These are phyloP conservation scores for Populus tomentosa DNA, from an alignment of 441 rosid species.

Conservation along the genomic window DNA sequence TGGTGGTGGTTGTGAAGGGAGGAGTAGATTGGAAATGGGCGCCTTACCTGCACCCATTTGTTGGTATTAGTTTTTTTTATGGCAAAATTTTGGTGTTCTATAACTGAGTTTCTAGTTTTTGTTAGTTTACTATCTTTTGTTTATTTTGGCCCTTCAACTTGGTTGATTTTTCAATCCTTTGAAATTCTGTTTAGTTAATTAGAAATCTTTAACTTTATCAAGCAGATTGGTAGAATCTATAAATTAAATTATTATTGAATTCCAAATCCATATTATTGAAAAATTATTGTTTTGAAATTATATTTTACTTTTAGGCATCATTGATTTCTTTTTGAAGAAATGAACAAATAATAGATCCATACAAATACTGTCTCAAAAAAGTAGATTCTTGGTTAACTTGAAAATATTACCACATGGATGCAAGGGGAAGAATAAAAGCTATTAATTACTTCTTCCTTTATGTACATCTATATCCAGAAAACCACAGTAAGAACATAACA, in stretches of 20 bases:
- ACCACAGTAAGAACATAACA: background rate
- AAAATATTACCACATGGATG: background rate
- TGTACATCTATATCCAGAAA: background rate
- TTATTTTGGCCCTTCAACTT: background rate
- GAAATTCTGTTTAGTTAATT: too few relatives aligned
- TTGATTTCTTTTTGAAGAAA: background rate
- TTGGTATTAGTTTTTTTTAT: background rate
- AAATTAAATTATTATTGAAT: too few relatives aligned
- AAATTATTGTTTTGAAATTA: too few relatives aligned
- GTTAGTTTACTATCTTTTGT: too few relatives aligned
- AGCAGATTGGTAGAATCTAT: background rate
- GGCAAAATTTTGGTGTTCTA: background rate
- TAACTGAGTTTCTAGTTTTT: background rate
- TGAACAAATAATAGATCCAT: background rate
- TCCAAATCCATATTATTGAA: background rate
- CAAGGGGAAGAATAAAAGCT: background rate
- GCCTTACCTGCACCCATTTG: conserved; percentile 32
- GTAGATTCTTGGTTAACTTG: background rate
- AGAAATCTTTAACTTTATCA: background rate
- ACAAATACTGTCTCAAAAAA: background rate
- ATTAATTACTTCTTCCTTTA: background rate
- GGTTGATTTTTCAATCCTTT: background rate
- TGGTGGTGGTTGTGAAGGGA: background rate
- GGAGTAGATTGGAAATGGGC: conserved; percentile 28
- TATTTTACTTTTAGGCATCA: background rate